These are phyloP conservation scores for Aureobasidium sp. DNA, from an alignment of 2,329 filamentous ascomycete genomes.

Conservation along the genomic window DNA sequence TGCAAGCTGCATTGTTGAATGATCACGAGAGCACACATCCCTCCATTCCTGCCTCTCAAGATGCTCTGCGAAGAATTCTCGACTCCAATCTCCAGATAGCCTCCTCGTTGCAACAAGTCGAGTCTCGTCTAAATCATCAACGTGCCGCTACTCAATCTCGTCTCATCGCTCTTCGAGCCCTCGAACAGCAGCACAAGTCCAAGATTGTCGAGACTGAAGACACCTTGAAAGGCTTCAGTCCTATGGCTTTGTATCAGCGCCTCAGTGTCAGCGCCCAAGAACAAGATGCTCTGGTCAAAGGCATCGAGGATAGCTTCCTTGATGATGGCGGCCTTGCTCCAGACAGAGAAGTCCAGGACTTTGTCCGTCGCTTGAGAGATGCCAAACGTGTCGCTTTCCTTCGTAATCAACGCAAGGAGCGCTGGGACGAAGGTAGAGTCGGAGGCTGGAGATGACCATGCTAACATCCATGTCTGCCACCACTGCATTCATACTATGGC, in stretches of 20 bases:
- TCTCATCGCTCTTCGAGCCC: slow-evolving; percentile 71
- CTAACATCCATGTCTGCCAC: no score
- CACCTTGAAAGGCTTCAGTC: slow-evolving; percentile 75
- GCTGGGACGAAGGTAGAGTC: slow-evolving; percentile 94
- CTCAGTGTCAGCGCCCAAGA: slow-evolving; percentile 70
- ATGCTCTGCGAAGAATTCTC: slow-evolving; percentile 57
- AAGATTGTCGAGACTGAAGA: slow-evolving; percentile 86
- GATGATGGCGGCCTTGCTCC: slow-evolving; percentile 57
- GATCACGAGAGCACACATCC: slow-evolving; percentile 62
- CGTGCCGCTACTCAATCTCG: slow-evolving; percentile 71
- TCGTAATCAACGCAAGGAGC: slow-evolving; percentile 76
- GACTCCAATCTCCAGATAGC: slow-evolving; percentile 66
- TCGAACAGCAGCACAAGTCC: slow-evolving; percentile 86
- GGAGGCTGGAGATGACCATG: slow-evolving; percentile 77
- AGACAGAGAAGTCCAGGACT: slow-evolving; percentile 79
- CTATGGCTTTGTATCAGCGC: slow-evolving; percentile 76
- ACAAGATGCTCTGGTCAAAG: slow-evolving; percentile 72
- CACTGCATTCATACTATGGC: not conserved
- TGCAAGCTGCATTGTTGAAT: slow-evolving; percentile 70
- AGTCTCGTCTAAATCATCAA: slow-evolving; percentile 51
- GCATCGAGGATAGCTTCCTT: slow-evolving; percentile 88
- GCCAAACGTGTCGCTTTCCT: slow-evolving; percentile 72
- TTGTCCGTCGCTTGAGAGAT: slow-evolving; percentile 73
- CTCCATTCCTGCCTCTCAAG: slow-evolving; percentile 59
- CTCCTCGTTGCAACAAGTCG: slow-evolving; percentile 53